Percentiles rank a stretch among this genome's conserved stretches.
These are phyloP conservation scores for Persicaria maculosa DNA, from an alignment of 148 eudicot species.

Conservation along the genomic window DNA sequence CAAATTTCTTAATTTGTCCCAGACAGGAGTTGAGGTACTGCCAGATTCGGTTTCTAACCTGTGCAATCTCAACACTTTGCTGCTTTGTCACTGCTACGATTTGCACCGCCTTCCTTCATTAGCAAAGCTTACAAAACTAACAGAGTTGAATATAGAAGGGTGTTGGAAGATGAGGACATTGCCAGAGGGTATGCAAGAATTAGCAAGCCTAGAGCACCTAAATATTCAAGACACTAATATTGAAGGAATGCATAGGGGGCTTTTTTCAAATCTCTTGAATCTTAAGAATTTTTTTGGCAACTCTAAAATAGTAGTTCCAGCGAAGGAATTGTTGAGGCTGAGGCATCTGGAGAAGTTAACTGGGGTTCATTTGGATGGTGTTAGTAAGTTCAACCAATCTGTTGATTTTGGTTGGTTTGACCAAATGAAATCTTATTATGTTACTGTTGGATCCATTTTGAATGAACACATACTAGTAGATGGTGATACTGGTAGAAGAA, in stretches of 20 bases:
- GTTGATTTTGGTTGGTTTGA: not conserved
- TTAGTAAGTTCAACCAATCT: not conserved
- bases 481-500: not conserved
- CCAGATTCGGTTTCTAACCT: constrained; percentile 16
- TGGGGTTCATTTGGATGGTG: not conserved
- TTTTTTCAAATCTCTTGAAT: not conserved
- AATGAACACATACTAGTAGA: no score
- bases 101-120: constrained; percentile 6
- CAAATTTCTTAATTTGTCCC: constrained; percentile 2
- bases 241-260: not conserved
- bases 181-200: not conserved
- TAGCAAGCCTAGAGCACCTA: not conserved
- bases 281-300: not conserved
- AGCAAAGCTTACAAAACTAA: constrained; percentile 9
- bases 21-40: constrained; percentile 3
- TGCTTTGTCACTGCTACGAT: not conserved
- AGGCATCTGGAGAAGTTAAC: not conserved
- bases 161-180: not conserved
- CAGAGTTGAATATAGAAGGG: not conserved
- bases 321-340: not conserved
- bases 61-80: constrained; percentile 15
- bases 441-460: not conserved
- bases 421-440: not conserved
- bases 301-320: not conserved
- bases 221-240: not conserved